These are phyloP conservation scores for Yamadazyma triangularis DNA, from an alignment of 1,139 yeast species.

Conservation along the genomic window DNA sequence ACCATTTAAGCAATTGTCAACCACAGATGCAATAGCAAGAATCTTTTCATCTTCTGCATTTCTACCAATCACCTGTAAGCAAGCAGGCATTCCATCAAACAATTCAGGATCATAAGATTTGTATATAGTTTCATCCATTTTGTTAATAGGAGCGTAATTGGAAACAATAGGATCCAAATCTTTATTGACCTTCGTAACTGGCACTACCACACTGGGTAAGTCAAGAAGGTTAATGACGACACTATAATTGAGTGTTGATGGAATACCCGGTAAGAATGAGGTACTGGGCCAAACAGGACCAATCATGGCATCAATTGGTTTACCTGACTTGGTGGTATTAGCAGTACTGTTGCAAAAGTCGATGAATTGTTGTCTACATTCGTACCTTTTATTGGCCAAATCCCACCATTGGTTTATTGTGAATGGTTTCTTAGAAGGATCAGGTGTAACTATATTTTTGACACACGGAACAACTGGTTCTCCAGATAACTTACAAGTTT, in stretches of 20 bases:
- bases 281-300: conserved; percentile 25
- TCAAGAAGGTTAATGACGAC: conserved; percentile 52
- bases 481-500: conserved; percentile 12
- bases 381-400: conserved; percentile 20
- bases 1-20: conserved; percentile 1
- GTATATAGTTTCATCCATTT: conserved; percentile 19
- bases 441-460: conserved; percentile 1
- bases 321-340: conserved; percentile 18
- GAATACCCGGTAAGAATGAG: conserved; percentile 18
- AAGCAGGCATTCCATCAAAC: conserved; percentile 36
- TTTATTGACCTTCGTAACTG: conserved; percentile 44
- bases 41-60: conserved; percentile 33
- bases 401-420: conserved; percentile 29
- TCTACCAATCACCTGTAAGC: conserved; percentile 23
- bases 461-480: conserved; percentile 13
- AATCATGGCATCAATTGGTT: conserved; percentile 29
- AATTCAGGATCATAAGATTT: conserved; percentile 45
- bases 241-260: conserved; percentile 32
- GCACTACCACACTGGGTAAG: conserved; percentile 49
- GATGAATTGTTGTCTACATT: conserved; percentile 23
- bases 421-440: conserved; percentile 5
- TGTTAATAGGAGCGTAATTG: conserved; percentile 17
- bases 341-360: conserved; percentile 24
- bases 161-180: conserved; percentile 22
- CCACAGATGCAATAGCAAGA: conserved; percentile 2